A percentile compares a stretch with the other conserved stretches of the same genome.
Conservation (phyloP, 805 yeast species). For the Barnettozyma californica region DNA sequence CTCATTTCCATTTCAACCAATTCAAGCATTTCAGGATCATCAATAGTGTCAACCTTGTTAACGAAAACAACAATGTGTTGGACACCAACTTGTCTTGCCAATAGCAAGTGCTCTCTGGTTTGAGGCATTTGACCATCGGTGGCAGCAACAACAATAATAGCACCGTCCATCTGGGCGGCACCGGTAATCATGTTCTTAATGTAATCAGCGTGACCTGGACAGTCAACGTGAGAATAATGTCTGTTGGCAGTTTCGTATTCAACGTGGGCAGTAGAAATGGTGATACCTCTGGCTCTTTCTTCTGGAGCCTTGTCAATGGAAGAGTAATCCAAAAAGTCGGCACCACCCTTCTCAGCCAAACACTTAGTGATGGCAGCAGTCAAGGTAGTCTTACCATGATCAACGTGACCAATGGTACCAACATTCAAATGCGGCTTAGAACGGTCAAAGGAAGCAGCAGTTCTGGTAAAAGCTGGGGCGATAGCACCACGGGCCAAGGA, state of each 20-base stretch:
- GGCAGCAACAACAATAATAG: conserved; percentile 98
- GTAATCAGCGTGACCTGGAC: conserved; percentile 98
- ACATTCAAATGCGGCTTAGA: conserved; percentile 94
- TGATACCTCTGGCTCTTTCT: conserved; percentile 99
- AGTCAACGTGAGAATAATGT: conserved; percentile 97
- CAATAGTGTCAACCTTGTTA: conserved; percentile 96
- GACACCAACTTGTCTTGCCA: conserved; percentile 99
- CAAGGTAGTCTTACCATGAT: conserved; percentile 97
- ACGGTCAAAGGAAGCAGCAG: conserved; percentile 83
- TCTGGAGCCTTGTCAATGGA: conserved; percentile 97
- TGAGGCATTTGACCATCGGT: conserved; percentile 99
- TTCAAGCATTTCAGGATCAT: conserved; percentile 98
- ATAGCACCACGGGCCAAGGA: conserved; percentile 1
- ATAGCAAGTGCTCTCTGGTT: conserved; percentile 96
- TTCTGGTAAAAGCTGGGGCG: conserved; percentile 20
- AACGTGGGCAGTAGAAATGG: conserved; percentile 96
- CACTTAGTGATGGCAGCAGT: conserved; percentile 99
- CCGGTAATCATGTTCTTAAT: conserved; percentile 99
- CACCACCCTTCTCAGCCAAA: conserved; percentile 83
- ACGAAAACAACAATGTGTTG: conserved; percentile 96
- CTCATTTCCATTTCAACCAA: conserved; percentile 99
- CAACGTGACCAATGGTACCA: conserved; percentile 99
- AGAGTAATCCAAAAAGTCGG: conserved; percentile 86
- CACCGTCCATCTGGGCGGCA: conserved; percentile 99
- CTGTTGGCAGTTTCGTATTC: conserved; percentile 93